Percentiles rank a stretch among this genome's conserved stretches.
phyloP scores from a whole-genome alignment of 169 alveolate genomes.

The Plasmodium gonderi region DNA sequence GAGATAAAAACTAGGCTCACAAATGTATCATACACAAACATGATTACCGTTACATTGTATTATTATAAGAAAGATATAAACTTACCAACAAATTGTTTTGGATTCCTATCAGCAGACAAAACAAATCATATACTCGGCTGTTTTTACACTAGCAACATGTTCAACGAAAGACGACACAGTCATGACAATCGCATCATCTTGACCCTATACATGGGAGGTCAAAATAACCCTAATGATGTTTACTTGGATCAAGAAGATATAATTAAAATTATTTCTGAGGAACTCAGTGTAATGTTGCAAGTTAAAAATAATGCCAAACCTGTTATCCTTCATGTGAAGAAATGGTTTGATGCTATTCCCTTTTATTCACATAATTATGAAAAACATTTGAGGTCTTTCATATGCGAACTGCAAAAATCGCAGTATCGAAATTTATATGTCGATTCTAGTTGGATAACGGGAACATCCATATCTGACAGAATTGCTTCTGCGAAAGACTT shows the following conservation, averaged over 20 bases:
- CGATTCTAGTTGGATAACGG: conserved; percentile 66
- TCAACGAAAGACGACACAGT: conserved; percentile 33
- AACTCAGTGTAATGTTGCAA: conserved; percentile 9
- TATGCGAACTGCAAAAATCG: conserved; percentile 15
- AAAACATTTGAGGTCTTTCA: not conserved
- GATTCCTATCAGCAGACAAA: conserved; percentile 36
- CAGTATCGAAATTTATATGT: conserved; percentile 22
- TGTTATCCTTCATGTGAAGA: conserved; percentile 25
- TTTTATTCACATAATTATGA: conserved; percentile 48
- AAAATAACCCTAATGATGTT: conserved; percentile 20
- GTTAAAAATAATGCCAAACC: conserved; percentile 26
- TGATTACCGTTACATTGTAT: conserved; percentile 24
- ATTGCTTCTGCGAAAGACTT: conserved; percentile 42
- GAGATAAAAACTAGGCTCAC: conserved; percentile 1
- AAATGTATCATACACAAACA: conserved; percentile 3
- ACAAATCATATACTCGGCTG: conserved; percentile 37
- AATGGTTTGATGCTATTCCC: conserved; percentile 56
- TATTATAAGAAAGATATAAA: conserved; percentile 33
- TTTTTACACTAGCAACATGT: conserved; percentile 37
- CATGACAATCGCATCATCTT: conserved; percentile 12
- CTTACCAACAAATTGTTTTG: conserved; percentile 32
- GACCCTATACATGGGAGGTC: conserved; percentile 54
- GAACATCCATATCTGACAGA: conserved; percentile 68
- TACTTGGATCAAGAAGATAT: conserved; percentile 12
- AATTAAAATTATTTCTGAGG: not conserved